A percentile compares a stretch with the other conserved stretches of the same genome.
phyloP scores from a whole-genome alignment of 1,139 yeast genomes.

The Fermentozyma sake region DNA sequence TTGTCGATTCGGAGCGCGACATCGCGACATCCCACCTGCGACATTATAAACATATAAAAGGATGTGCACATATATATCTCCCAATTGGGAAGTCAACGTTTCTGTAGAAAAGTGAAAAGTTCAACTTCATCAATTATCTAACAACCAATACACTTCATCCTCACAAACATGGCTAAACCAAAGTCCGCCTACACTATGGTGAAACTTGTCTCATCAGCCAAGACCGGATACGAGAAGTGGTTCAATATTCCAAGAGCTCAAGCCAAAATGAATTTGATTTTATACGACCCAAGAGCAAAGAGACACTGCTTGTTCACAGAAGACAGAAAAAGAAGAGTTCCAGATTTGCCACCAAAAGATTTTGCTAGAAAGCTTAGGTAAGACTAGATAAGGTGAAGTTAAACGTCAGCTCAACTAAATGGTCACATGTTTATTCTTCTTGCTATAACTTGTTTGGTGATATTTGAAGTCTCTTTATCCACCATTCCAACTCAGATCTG shows the following conservation, averaged over 20 bases:
- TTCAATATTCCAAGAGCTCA: conserved; percentile 79
- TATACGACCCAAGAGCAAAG: conserved; percentile 75
- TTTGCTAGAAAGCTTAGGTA: conserved; percentile 46
- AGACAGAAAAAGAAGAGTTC: conserved; percentile 75
- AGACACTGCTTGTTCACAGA: conserved; percentile 87
- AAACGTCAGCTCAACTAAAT: too few relatives aligned
- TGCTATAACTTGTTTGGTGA: too few relatives aligned
- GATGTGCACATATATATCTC: conserved; percentile 6
- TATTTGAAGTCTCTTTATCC: too few relatives aligned
- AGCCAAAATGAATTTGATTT: conserved; percentile 71
- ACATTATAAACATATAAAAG: too few relatives aligned
- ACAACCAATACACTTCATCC: background rate
- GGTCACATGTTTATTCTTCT: too few relatives aligned
- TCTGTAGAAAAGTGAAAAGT: background rate
- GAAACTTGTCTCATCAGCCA: conserved; percentile 53
- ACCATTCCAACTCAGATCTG: too few relatives aligned
- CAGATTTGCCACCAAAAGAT: conserved; percentile 58
- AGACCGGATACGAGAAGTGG: conserved; percentile 82
- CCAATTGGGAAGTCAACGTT: conserved; percentile 14
- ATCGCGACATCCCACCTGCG: too few relatives aligned
- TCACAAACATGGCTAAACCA: conserved; percentile 35
- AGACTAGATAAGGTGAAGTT: too few relatives aligned
- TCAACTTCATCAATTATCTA: background rate
- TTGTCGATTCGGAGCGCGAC: too few relatives aligned
- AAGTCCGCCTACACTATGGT: conserved; percentile 46